Evolutionary conservation across 257 asterid genomes (phyloP), one percentile per base, ranked within the genome.

Genomic region (Ajuga chamaepitys): DNA sequence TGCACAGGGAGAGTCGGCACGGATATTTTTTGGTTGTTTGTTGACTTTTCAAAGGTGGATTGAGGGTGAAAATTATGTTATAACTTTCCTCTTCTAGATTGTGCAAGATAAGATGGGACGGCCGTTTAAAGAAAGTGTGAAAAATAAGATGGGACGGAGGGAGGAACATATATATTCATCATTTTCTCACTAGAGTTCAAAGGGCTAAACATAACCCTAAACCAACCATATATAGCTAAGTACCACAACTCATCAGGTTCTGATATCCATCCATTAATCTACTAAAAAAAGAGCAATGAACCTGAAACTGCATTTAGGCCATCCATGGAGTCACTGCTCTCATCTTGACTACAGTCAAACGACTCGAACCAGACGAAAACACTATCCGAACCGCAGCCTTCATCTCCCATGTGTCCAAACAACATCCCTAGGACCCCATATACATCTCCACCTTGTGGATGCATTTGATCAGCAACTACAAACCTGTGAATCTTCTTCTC

Each of bases 401-500:
- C 93, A 41, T 88, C 94, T 66, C 81, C 80, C 88, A 81, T 82
- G 63, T 84, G 91, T 67, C 75, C 77, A 65, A 80, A 69, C 81
- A 91, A 38, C 72, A 75, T 60, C 5, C 38, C 28, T 66, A 83
- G 55, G 9, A 71, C 41, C 14, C 14, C 57, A 51, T 80, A 78
- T 57, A 83, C 74, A 75, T 68, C 65, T 26, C 62, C 80, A 35
- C 70, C 70, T 51, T 60, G 76, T 30, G 85, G 81, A 82, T 89
- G 95, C 84, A 71, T 80, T 72, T 77, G 72, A 78, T 89, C 98
- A 28, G 87, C 89, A 67, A 89, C 96, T 1, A 77, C 88, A 47
- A 92, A 89, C 55, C 85, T 72, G 48, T 81, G 89, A 54, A 80
- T 70, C 76, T 74, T 73, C 65, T 74, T 86, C 38, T 81, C 89